phyloP scores from a whole-genome alignment of 2,329 filamentous ascomycete genomes.

The Leptographium procerum region DNA sequence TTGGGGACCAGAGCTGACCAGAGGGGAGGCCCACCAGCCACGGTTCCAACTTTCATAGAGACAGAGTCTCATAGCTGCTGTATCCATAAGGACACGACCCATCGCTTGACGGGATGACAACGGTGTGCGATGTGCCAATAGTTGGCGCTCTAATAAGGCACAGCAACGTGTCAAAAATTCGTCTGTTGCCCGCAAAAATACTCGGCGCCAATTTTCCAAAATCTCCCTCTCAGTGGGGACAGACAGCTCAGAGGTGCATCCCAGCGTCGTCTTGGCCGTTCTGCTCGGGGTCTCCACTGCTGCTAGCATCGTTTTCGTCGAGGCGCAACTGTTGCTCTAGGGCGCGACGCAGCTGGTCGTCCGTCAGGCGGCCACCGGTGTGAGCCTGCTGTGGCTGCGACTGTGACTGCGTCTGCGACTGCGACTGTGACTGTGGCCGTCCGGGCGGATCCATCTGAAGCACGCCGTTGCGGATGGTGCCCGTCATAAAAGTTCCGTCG shows the following conservation, averaged over 20 bases:
- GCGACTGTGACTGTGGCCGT: background rate
- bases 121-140: background rate
- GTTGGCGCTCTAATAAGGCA: background rate
- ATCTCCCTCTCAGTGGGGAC: too few relatives aligned
- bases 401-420: background rate
- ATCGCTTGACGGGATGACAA: background rate
- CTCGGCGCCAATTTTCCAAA: too few relatives aligned
- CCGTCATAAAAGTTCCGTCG: constrained; percentile 53
- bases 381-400: background rate
- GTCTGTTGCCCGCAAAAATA: too few relatives aligned
- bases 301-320: constrained; percentile 13
- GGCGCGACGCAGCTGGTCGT: constrained; percentile 46
- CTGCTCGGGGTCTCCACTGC: background rate
- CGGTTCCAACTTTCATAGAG: background rate
- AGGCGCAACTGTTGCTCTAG: constrained; percentile 43
- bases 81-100: background rate
- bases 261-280: background rate
- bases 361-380: constrained; percentile 37
- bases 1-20: background rate
- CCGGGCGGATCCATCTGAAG: constrained; percentile 29
- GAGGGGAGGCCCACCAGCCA: background rate
- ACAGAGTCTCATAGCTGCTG: background rate
- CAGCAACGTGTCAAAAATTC: too few relatives aligned
- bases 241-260: background rate
- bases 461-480: constrained; percentile 40